Evolutionary conservation across 2,329 filamentous ascomycete species (phyloP).

Genomic region (Colletotrichum tanaceti): DNA sequence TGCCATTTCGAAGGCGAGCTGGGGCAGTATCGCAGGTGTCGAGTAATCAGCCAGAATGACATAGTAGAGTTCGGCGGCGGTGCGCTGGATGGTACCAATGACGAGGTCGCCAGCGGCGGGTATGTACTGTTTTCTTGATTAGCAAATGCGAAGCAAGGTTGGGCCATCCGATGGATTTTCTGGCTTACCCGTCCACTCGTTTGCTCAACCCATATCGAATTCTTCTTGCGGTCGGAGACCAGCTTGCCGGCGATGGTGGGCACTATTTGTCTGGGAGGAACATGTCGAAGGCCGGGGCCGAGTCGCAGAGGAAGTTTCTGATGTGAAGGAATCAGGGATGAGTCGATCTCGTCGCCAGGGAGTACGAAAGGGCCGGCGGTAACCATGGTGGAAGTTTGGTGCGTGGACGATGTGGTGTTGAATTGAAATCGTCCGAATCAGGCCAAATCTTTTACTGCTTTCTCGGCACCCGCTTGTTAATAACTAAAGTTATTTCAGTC

Average conservation of each 20-base stretch:
- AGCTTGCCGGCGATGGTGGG: conserved; percentile 76
- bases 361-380: conserved; percentile 75
- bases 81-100: conserved; percentile 85
- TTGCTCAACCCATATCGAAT: conserved; percentile 81
- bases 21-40: conserved; percentile 77
- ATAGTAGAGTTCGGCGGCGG: conserved; percentile 80
- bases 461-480: neutral
- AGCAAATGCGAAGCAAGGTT: conserved; percentile 25
- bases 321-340: conserved; percentile 73
- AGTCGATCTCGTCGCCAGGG: conserved; percentile 81
- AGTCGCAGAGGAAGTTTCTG: conserved; percentile 79
- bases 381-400: conserved; percentile 59
- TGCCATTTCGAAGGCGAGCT: conserved; percentile 92
- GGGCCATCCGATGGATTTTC: neutral
- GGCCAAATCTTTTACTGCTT: neutral
- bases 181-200: conserved; percentile 73
- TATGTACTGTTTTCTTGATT: conserved; percentile 69
- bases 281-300: conserved; percentile 84
- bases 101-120: conserved; percentile 86
- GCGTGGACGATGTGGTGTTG: conserved; percentile 11
- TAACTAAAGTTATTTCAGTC: neutral
- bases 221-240: conserved; percentile 76
- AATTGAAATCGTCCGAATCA: conserved; percentile 17
- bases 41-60: conserved; percentile 78
- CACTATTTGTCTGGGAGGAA: conserved; percentile 79